Conservation (phyloP, 108 stramenopile genomes). For the Hondaea fermentalgiana region DNA sequence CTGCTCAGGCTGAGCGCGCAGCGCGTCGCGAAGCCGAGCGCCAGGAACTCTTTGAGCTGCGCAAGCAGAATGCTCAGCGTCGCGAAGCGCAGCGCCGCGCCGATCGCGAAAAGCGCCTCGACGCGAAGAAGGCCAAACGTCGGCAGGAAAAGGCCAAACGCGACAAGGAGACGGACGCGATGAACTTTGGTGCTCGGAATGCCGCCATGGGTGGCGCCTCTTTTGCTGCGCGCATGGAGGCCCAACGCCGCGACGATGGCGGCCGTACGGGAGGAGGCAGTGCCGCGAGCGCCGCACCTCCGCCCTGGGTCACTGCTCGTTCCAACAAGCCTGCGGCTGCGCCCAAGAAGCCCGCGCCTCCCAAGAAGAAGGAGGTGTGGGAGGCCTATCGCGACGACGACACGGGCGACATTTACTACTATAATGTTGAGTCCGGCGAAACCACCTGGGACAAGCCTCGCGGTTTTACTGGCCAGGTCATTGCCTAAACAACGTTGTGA, state of each 20-base stretch:
- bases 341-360: not conserved
- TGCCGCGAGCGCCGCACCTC: not conserved
- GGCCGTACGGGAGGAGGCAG: not conserved
- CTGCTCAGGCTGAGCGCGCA: not conserved
- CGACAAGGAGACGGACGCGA: not conserved
- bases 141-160: not conserved
- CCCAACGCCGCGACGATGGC: not conserved
- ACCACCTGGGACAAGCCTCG: constrained; percentile 14
- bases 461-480: not conserved
- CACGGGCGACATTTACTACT: constrained; percentile 18
- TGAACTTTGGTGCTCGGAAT: not conserved
- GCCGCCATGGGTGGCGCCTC: constrained; percentile 6
- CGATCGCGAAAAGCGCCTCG: not conserved
- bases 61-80: not conserved
- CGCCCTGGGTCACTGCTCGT: constrained; percentile 2
- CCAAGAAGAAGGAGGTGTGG: not conserved
- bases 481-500: not conserved
- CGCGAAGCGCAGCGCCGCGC: constrained; percentile 7
- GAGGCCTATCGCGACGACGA: constrained; percentile 3
- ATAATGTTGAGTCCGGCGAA: not conserved
- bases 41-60: not conserved
- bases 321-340: not conserved
- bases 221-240: not conserved
- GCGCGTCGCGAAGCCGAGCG: not conserved
- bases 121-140: constrained; percentile 14